Evolutionary conservation across 2,329 filamentous ascomycete genomes (phyloP).

Genomic region (Hypoxylon sp.): DNA sequence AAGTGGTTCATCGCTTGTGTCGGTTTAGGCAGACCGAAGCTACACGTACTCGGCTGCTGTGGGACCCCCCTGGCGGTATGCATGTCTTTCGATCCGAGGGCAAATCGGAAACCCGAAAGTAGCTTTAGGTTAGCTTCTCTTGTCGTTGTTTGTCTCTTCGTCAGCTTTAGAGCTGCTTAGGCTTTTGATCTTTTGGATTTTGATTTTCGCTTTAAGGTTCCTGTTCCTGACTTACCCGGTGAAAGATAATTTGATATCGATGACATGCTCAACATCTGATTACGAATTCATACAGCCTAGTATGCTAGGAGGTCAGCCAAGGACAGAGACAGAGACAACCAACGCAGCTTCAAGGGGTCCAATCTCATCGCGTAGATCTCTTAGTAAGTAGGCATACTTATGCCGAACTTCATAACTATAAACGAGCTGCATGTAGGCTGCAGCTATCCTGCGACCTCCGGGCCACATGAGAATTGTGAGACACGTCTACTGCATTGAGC

Average conservation of each 20-base stretch:
- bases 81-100: conserved; percentile 43
- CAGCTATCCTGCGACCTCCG: conserved; percentile 39
- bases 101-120: conserved; percentile 44
- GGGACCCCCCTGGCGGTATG: conserved; percentile 42
- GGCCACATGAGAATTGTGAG: conserved; percentile 42
- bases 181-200: conserved; percentile 12
- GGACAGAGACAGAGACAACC: background rate
- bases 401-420: conserved; percentile 33
- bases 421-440: conserved; percentile 32
- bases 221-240: conserved; percentile 42
- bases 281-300: conserved; percentile 25
- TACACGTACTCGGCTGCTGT: conserved; percentile 42
- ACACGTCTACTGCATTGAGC: conserved; percentile 45
- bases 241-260: conserved; percentile 17
- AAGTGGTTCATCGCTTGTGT: conserved; percentile 34
- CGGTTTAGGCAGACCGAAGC: conserved; percentile 42
- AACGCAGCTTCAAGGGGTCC: background rate
- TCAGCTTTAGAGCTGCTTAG: conserved; percentile 22
- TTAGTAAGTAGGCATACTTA: conserved; percentile 31
- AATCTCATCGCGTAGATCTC: conserved; percentile 16
- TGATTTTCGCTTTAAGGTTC: conserved; percentile 37
- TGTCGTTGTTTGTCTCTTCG: conserved; percentile 14
- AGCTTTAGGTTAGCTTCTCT: conserved; percentile 28
- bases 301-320: background rate
- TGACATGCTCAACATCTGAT: conserved; percentile 5